Evolutionary conservation across 495 filamentous ascomycete genomes (phyloP).

Genomic region (Aspergillus kassunensis): DNA sequence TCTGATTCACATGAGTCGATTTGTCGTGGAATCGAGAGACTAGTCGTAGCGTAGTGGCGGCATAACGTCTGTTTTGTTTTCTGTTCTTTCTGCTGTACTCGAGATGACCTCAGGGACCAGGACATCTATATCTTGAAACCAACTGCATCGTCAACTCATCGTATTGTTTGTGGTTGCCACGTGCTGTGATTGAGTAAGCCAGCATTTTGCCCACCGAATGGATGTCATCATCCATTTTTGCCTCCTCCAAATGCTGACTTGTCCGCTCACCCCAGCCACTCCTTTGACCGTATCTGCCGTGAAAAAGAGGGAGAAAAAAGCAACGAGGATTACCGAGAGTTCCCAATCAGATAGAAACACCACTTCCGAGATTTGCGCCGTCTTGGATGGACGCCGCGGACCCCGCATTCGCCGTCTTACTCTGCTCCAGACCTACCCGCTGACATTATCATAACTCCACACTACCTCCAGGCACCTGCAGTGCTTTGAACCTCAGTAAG

Average conservation of each 20-base stretch:
- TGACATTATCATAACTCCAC: conserved; percentile 18
- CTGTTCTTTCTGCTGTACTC: not conserved
- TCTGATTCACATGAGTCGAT: not conserved
- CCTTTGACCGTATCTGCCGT: conserved; percentile 8
- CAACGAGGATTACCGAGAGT: not conserved
- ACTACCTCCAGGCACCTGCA: conserved; percentile 2
- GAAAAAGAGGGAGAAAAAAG: not conserved
- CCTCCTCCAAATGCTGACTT: conserved; percentile 8
- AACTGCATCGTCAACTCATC: too few relatives aligned
- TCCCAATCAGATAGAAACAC: conserved; percentile 8
- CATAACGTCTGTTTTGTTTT: not conserved
- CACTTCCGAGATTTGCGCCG: conserved; percentile 1
- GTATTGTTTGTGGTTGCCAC: conserved; percentile 11
- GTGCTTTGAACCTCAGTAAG: not conserved
- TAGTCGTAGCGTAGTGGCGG: not conserved
- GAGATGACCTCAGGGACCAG: not conserved
- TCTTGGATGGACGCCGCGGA: conserved; percentile 11
- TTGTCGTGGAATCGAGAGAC: not conserved
- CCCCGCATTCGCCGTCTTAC: conserved; percentile 17
- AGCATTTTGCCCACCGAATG: conserved; percentile 4
- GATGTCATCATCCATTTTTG: conserved; percentile 14
- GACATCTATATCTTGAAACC: not conserved
- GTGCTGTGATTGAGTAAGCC: conserved; percentile 16
- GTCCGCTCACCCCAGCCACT: conserved; percentile 17
- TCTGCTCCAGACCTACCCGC: conserved; percentile 17